Evolutionary conservation across 2,329 filamentous ascomycete species (phyloP).

Genomic region (Tolypocladium ovalisporum): DNA sequence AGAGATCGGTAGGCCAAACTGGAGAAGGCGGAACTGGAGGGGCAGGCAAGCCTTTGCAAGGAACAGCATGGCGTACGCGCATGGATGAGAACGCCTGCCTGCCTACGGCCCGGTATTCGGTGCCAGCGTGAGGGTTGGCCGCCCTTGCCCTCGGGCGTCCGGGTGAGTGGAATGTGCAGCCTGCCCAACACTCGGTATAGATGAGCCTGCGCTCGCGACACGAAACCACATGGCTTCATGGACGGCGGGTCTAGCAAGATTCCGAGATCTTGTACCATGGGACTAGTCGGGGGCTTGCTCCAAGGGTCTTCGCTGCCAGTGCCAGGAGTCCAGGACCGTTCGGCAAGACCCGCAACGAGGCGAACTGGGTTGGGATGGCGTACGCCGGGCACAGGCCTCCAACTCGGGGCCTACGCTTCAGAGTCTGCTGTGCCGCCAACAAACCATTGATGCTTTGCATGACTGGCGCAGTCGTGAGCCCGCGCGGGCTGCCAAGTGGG

Average conservation of each 20-base stretch:
- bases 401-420: not conserved
- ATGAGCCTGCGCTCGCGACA: conserved; percentile 1
- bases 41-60: not conserved
- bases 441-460: conserved; percentile 5
- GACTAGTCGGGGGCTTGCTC: not conserved
- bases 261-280: conserved; percentile 5
- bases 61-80: not conserved
- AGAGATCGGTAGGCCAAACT: not conserved
- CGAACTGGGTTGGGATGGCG: not conserved
- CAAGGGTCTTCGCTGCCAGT: conserved; percentile 1
- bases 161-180: not conserved
- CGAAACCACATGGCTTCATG: conserved; percentile 1
- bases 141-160: not conserved
- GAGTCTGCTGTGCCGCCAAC: conserved; percentile 2
- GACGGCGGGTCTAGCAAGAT: conserved; percentile 2
- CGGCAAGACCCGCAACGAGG: not conserved
- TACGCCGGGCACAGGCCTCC: not conserved
- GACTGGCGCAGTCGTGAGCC: not conserved
- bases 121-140: not conserved
- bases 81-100: not conserved
- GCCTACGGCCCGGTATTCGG: not conserved
- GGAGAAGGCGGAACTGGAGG: not conserved
- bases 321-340: not conserved
- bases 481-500: not conserved
- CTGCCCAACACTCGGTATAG: not conserved